Evolutionary conservation across 495 filamentous ascomycete species (phyloP).

Genomic region (Monascus purpureus): DNA sequence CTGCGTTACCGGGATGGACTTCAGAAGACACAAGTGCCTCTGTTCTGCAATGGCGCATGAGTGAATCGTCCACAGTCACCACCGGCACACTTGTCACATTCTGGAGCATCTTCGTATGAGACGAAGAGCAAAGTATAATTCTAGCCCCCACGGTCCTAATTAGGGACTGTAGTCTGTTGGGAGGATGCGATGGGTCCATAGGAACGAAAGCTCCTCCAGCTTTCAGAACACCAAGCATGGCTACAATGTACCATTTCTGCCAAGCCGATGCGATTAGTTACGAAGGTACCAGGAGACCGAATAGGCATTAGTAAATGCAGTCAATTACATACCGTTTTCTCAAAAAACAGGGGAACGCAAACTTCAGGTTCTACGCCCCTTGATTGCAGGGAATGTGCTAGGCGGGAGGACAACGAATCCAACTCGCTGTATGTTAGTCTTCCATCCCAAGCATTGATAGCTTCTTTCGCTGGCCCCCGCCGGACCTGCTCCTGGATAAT

Average conservation of each 20-base stretch:
- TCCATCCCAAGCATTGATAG: slow-evolving; percentile 46
- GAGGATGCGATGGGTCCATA: slow-evolving; percentile 42
- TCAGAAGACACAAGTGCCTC: slow-evolving; percentile 12
- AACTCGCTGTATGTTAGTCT: slow-evolving; percentile 41
- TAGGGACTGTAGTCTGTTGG: slow-evolving; percentile 30
- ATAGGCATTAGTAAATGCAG: slow-evolving; percentile 14
- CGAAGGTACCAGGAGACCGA: slow-evolving; percentile 10
- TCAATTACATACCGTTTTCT: slow-evolving; percentile 36
- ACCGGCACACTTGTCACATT: slow-evolving; percentile 12
- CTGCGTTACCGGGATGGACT: slow-evolving; percentile 21
- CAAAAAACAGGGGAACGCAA: slow-evolving; percentile 40
- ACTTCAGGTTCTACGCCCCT: slow-evolving; percentile 35
- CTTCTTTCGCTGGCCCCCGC: slow-evolving; percentile 25
- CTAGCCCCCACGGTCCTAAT: slow-evolving; percentile 24
- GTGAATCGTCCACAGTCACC: slow-evolving; percentile 20
- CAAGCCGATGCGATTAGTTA: no score
- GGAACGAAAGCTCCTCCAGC: slow-evolving; percentile 47
- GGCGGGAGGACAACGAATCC: slow-evolving; percentile 26
- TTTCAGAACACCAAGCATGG: slow-evolving; percentile 43
- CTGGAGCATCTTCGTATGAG: slow-evolving; percentile 12
- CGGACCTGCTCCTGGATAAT: slow-evolving; percentile 30
- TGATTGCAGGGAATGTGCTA: slow-evolving; percentile 32
- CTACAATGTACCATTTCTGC: slow-evolving; percentile 42
- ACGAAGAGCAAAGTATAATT: slow-evolving; percentile 41
- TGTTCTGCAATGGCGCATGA: slow-evolving; percentile 14